Base-by-base conservation (phyloP, 495 filamentous ascomycete genomes). In the Xylaria nigripes region DNA sequence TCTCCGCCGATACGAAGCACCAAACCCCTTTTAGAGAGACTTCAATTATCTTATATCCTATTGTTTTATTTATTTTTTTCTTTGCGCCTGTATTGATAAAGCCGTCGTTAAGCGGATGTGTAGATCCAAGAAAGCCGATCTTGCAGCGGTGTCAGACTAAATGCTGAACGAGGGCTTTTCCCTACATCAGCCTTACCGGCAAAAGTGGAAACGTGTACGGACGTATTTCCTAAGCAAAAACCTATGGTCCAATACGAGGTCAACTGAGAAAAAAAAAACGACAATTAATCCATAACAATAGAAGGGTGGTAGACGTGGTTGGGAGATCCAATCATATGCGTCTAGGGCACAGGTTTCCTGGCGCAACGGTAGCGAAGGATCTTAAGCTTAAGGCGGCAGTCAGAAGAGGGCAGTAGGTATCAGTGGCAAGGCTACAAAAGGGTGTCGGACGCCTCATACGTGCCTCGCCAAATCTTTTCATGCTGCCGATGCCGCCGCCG, bases 401-500 rank as follows among this genome's bases (percentile, higher is more conserved):
- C 51, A 29, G 42, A 42, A 44, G 40, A 32, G 48, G 44, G 44
- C 51, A 22, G 30, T 41, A n/a, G 22, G 22, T 24, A 40, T 48
- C 44, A 16, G 18, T 32, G 45, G 24, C 25, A 45, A 50, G 13
- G 46, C 53, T 44, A 55, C 36, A 38, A 48, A 25, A 49, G 22
- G n/a, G 16, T 47, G 38, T 36, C 23, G 43, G 25, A 45, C 6
- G 43, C 19, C 21, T 18, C 38, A 41, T 34, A n/a, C n/a, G 21
- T 38, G 21, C 34, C 38, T 30, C 42, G 50, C 40, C 13, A 25
- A 15, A 4, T 42, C 34, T 16, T 54, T 24, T 41, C 25, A 49
- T 55, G 40, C 23, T 27, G 46, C 38, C 6, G 24, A 36, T 38
- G 42, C 22, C 41, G 49, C 46, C 48, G 51, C 51, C 42, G n/a